Evolutionary conservation across 345 rosid species (phyloP), one percentile per base, ranked within the genome.

Genomic region (Bruguiera sexangula): DNA sequence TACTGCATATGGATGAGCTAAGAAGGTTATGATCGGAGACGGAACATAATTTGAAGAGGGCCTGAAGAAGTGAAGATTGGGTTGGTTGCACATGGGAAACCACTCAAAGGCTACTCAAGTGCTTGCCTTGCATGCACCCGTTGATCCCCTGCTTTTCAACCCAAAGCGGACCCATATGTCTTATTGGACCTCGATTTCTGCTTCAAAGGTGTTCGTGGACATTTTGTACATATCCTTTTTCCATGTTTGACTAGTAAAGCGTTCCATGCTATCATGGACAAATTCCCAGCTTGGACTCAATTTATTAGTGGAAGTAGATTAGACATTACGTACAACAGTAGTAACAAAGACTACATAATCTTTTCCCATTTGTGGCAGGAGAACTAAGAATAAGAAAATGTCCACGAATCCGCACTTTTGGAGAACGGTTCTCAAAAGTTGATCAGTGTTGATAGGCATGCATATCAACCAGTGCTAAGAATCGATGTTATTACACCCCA

Each of bases 41-140:
- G 34, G 51, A 56, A 31, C 6, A 67, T 50, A 56, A 62, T 50
- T 53, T n/a, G 60, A 59, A 10, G 62, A 29, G 48, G 36, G 58
- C 20, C 51, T 27, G 65, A 50, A 55, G 46, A 20, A 62, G 32
- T 18, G 63, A 52, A 55, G 58, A 43, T 68, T 68, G 72, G 75
- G 75, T 6, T 73, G 80, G 81, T 65, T 80, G 84, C 92, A 92
- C 87, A 87, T 89, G 92, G 88, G 69, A 76, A 82, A 78, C 74
- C 84, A 84, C 77, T 87, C 61, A 87, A 39, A 84, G 80, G 76
- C 63, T 72, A 87, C 86, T 89, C 86, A 43, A 89, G 85, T 84
- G 82, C 74, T 63, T 29, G 20, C 75, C 84, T 70, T 81, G 67
- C 80, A 76, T 78, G 77, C 81, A 69, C 48, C 73, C 73, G 60